A percentile compares a stretch with the other conserved stretches of the same genome.
phyloP scores from a whole-genome alignment of 495 filamentous ascomycete genomes.

The Penicillium subrubescens region DNA sequence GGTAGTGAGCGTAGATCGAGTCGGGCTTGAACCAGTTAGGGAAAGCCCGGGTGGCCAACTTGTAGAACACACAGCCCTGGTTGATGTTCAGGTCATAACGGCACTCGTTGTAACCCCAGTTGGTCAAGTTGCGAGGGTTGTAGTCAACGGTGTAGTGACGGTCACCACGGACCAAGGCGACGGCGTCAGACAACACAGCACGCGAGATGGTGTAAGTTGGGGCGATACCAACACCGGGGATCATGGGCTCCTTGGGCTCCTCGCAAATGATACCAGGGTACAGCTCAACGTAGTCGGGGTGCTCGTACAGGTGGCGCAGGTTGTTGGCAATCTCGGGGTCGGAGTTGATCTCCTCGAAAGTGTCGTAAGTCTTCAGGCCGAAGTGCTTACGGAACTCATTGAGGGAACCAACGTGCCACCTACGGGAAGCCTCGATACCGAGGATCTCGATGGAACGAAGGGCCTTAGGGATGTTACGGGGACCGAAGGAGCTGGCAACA shows the following conservation, averaged over 20 bases:
- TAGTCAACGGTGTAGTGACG: constrained; percentile 63
- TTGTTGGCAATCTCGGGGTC: constrained; percentile 55
- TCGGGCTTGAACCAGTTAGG: constrained; percentile 77
- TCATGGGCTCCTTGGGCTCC: constrained; percentile 54
- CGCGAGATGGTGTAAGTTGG: constrained; percentile 61
- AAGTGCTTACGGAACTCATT: constrained; percentile 69
- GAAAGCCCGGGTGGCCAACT: constrained; percentile 77
- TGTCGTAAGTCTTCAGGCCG: constrained; percentile 56
- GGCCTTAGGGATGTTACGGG: constrained; percentile 60
- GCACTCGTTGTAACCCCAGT: constrained; percentile 74
- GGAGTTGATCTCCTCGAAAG: constrained; percentile 66
- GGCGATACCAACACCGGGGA: constrained; percentile 57
- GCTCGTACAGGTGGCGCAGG: constrained; percentile 57
- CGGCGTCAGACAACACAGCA: constrained; percentile 56
- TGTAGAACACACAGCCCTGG: constrained; percentile 84
- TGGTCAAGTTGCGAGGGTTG: constrained; percentile 76
- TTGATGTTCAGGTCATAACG: constrained; percentile 72
- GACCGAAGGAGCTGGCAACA: constrained; percentile 59
- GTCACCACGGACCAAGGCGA: constrained; percentile 56
- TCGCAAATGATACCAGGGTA: constrained; percentile 63
- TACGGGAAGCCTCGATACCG: constrained; percentile 61
- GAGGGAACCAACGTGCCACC: constrained; percentile 61
- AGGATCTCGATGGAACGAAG: constrained; percentile 60
- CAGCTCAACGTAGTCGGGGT: constrained; percentile 65
- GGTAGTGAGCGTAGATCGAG: constrained; percentile 86